Evolutionary conservation across 192 early-diverging fungal genomes (phyloP).

Genomic region (Ambispora gerdemannii): DNA sequence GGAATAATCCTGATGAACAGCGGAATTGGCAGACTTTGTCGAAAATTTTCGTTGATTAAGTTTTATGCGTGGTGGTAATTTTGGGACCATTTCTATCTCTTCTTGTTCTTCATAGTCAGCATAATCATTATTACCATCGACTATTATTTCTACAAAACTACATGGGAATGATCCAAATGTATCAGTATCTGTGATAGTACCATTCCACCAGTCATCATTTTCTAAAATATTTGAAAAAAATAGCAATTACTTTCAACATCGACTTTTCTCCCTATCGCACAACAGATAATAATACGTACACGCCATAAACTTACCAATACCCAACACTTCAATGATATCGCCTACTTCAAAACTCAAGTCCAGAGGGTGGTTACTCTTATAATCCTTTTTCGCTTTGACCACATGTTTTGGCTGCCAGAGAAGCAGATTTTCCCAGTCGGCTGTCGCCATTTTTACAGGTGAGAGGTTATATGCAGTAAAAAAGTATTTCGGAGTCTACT

Average conservation of each 20-base stretch:
- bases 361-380: constrained; percentile 35
- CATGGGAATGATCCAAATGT: constrained; percentile 30
- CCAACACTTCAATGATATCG: constrained; percentile 34
- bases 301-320: constrained; percentile 15
- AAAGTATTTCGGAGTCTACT: no score
- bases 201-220: constrained; percentile 31
- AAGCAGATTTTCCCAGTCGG: constrained; percentile 21
- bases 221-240: constrained; percentile 12
- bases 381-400: constrained; percentile 27
- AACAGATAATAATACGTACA: no score
- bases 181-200: constrained; percentile 2
- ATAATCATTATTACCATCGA: not conserved
- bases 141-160: constrained; percentile 19
- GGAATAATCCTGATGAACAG: no score
- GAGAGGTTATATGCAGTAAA: no score
- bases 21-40: not conserved
- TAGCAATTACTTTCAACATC: no score
- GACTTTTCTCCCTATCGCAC: no score
- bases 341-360: constrained; percentile 35
- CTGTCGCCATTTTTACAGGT: no score
- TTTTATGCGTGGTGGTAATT: constrained; percentile 1
- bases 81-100: not conserved
- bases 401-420: constrained; percentile 33
- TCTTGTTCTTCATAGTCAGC: not conserved
- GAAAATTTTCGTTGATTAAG: not conserved